These are phyloP conservation scores for Knoxdaviesia proteae DNA, from an alignment of 2,329 filamentous ascomycete species.

Conservation along the genomic window DNA sequence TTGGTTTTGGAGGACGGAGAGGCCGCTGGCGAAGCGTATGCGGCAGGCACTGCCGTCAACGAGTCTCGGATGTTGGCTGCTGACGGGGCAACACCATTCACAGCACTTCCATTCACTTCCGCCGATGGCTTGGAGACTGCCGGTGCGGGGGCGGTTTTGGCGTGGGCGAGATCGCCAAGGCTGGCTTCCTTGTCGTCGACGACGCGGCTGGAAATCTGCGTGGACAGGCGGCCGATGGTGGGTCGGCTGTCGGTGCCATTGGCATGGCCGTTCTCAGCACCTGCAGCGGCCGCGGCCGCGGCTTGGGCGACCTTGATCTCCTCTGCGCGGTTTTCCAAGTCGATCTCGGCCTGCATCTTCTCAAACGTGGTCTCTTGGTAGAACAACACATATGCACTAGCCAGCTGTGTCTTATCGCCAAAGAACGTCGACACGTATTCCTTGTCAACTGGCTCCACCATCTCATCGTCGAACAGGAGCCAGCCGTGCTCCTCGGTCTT, in stretches of 20 bases:
- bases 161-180: no score
- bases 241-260: slow-evolving; percentile 15
- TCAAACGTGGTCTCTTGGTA: slow-evolving; percentile 76
- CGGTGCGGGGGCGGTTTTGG: no score
- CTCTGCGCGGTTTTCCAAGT: slow-evolving; percentile 46
- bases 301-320: slow-evolving; percentile 36
- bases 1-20: slow-evolving; percentile 19
- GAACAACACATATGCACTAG: slow-evolving; percentile 91
- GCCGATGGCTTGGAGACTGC: no score
- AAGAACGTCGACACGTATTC: slow-evolving; percentile 95
- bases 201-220: slow-evolving; percentile 1
- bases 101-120: no score
- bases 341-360: slow-evolving; percentile 55
- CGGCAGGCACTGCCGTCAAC: not conserved
- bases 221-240: not conserved
- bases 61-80: slow-evolving; percentile 2
- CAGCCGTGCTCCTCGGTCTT: slow-evolving; percentile 93
- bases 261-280: slow-evolving; percentile 21
- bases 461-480: slow-evolving; percentile 93
- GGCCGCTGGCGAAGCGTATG: not conserved
- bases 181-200: no score
- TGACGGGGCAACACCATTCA: not conserved
- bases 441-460: slow-evolving; percentile 96
- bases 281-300: slow-evolving; percentile 35
- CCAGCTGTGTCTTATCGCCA: slow-evolving; percentile 73